These are phyloP conservation scores for Umbelopsis vinacea DNA, from an alignment of 192 early-diverging fungal genomes.

Conservation along the genomic window DNA sequence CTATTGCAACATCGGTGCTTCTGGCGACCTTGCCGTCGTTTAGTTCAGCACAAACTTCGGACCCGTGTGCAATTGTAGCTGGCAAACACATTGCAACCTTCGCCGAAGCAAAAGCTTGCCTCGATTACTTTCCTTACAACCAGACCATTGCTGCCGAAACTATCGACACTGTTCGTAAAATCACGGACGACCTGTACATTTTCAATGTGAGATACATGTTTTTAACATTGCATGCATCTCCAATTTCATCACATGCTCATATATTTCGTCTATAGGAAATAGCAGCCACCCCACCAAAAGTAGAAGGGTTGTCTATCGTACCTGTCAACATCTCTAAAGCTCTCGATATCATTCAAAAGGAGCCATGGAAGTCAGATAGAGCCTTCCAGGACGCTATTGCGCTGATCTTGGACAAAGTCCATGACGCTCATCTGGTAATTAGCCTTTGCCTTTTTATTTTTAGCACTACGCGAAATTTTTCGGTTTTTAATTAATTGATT, in stretches of 20 bases:
- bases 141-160: constrained; percentile 35
- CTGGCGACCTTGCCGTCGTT: constrained; percentile 13
- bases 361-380: constrained; percentile 36
- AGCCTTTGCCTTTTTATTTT: constrained; percentile 6
- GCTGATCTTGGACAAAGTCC: constrained; percentile 42
- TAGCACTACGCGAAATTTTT: background rate
- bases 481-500: constrained; percentile 11
- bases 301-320: constrained; percentile 35
- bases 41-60: constrained; percentile 14
- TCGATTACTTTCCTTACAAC: constrained; percentile 39
- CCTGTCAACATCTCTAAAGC: constrained; percentile 37
- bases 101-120: constrained; percentile 39
- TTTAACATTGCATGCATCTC: background rate
- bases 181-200: constrained; percentile 37
- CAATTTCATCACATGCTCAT: background rate
- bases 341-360: constrained; percentile 31
- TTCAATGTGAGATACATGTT: constrained; percentile 36
- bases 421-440: constrained; percentile 43
- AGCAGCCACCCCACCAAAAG: constrained; percentile 30
- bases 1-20: constrained; percentile 19
- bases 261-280: constrained; percentile 32
- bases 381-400: constrained; percentile 42
- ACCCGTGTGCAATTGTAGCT: constrained; percentile 38
- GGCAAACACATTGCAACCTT: constrained; percentile 34
- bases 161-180: constrained; percentile 37